A percentile compares a stretch with the other conserved stretches of the same genome.
phyloP scores from a whole-genome alignment of 208 protist genomes.

The Leishmania tarentolae region DNA sequence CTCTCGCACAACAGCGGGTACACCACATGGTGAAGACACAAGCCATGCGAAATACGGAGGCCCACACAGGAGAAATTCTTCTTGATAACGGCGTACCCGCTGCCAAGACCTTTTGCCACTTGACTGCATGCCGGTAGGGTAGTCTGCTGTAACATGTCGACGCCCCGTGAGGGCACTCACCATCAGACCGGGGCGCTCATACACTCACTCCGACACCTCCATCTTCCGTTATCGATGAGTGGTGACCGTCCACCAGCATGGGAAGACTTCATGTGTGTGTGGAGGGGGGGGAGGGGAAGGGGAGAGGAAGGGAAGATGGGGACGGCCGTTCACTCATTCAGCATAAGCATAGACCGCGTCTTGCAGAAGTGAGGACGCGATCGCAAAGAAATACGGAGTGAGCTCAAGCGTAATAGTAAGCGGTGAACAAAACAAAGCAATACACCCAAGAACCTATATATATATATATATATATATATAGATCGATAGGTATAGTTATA shows the following conservation, averaged over 20 bases:
- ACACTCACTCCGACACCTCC: not conserved
- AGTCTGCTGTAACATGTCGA: not conserved
- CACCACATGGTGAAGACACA: not conserved
- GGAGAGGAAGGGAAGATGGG: not conserved
- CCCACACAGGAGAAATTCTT: not conserved
- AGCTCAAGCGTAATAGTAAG: not conserved
- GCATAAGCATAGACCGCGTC: not conserved
- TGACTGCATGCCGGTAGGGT: not conserved
- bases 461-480: conserved; percentile 12
- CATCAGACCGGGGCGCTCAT: not conserved
- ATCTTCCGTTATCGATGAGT: not conserved
- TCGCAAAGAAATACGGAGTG: too few species aligned
- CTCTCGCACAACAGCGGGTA: not conserved
- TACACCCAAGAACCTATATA: not conserved
- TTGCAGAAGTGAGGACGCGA: not conserved
- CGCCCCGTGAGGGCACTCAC: too few species aligned
- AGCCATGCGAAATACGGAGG: not conserved
- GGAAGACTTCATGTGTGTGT: not conserved
- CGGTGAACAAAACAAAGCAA: not conserved
- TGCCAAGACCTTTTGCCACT: not conserved
- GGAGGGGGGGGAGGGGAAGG: not conserved
- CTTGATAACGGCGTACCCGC: not conserved
- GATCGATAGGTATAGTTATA: not conserved
- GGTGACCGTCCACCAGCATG: not conserved
- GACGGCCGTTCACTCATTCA: not conserved